Percentiles rank a stretch among this genome's conserved stretches.
These are phyloP conservation scores for Penicillium tannophilum DNA, from an alignment of 495 filamentous ascomycete genomes.

Conservation along the genomic window DNA sequence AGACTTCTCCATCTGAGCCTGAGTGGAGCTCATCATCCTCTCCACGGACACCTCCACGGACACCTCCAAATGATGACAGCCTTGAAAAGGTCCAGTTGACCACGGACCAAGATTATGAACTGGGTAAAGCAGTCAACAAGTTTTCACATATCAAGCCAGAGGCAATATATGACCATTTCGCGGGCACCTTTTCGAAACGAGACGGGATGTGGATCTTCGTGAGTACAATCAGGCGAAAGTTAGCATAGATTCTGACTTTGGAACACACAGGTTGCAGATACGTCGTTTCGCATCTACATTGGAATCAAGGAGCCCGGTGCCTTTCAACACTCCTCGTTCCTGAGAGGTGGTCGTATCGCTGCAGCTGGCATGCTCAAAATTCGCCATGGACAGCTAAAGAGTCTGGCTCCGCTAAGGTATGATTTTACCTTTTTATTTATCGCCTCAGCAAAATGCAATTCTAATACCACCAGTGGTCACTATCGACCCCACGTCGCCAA, in stretches of 20 bases:
- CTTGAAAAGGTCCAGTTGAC: slow-evolving; percentile 38
- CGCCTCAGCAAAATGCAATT: not conserved
- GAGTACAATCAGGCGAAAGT: slow-evolving; percentile 11
- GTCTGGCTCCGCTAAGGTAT: slow-evolving; percentile 47
- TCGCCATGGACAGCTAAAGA: slow-evolving; percentile 70
- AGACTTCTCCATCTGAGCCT: not conserved
- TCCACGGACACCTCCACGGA: slow-evolving; percentile 8
- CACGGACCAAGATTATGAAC: slow-evolving; percentile 19
- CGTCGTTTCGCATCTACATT: slow-evolving; percentile 82
- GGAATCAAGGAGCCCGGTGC: slow-evolving; percentile 87
- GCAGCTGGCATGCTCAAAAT: slow-evolving; percentile 87
- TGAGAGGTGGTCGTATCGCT: slow-evolving; percentile 77
- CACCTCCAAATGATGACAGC: slow-evolving; percentile 44
- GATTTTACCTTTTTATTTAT: not conserved
- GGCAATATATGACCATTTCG: slow-evolving; percentile 69
- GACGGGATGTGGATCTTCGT: slow-evolving; percentile 92
- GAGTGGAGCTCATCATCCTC: slow-evolving; percentile 10
- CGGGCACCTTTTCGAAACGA: slow-evolving; percentile 69
- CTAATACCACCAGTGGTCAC: slow-evolving; percentile 64
- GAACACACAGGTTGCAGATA: slow-evolving; percentile 59
- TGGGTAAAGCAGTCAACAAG: slow-evolving; percentile 61
- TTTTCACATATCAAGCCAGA: slow-evolving; percentile 67
- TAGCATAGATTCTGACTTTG: not conserved
- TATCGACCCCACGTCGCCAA: slow-evolving; percentile 81
- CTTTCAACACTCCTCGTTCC: slow-evolving; percentile 89